phyloP scores from a whole-genome alignment of 257 asterid genomes.

The Solanum habrochaites region DNA sequence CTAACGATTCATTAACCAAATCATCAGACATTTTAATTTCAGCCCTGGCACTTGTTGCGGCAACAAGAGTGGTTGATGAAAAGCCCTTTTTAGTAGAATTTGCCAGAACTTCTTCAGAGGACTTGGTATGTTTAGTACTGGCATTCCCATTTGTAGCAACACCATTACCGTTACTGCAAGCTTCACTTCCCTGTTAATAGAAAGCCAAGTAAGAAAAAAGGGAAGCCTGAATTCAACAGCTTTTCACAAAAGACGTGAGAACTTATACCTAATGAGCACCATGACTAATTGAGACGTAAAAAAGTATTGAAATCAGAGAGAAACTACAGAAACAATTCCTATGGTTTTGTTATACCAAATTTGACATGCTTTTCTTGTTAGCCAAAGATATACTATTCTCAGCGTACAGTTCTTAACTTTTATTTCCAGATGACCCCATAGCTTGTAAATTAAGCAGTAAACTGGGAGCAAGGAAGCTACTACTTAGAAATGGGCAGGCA shows the following conservation, averaged over 20 bases:
- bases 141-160: conserved; percentile 30
- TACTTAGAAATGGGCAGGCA: conserved; percentile 16
- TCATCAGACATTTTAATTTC: conserved; percentile 20
- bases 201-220: neutral
- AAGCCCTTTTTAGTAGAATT: conserved; percentile 23
- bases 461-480: neutral
- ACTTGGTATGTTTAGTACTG: conserved; percentile 20
- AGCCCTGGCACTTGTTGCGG: conserved; percentile 15
- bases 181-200: conserved; percentile 54
- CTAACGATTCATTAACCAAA: conserved; percentile 29
- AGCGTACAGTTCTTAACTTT: neutral
- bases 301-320: neutral
- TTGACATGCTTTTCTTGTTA: neutral
- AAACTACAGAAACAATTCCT: neutral
- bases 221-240: neutral
- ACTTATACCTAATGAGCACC: neutral
- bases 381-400: neutral
- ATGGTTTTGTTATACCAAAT: neutral
- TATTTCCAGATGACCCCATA: neutral
- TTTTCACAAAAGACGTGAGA: neutral
- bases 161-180: conserved; percentile 8
- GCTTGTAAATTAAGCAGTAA: neutral
- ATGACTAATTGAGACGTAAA: neutral
- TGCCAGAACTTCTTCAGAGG: conserved; percentile 18
- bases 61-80: conserved; percentile 17